Conservation (phyloP, 192 early-diverging fungal genomes). For the Podila epicladia region DNA sequence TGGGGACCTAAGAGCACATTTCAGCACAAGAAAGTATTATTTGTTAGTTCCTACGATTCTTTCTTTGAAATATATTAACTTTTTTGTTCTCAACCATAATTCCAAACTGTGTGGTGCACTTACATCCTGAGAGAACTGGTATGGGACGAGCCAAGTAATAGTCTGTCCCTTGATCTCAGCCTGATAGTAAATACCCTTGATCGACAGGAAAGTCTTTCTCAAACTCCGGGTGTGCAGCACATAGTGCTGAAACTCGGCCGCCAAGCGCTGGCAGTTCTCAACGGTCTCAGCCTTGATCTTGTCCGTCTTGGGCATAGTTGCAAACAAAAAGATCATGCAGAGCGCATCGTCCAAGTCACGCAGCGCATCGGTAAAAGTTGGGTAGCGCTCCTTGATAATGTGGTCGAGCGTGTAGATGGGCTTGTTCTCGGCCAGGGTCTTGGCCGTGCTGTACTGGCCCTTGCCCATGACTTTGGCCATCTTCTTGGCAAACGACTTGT, state of each 20-base stretch:
- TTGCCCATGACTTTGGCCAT: conserved; percentile 88
- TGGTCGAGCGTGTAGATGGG: conserved; percentile 94
- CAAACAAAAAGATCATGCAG: conserved; percentile 94
- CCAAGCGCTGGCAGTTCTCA: conserved; percentile 82
- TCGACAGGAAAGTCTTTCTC: conserved; percentile 92
- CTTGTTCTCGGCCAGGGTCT: conserved; percentile 76
- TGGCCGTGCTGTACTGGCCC: conserved; percentile 80
- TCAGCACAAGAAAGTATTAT: too few species aligned
- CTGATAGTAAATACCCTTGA: conserved; percentile 99
- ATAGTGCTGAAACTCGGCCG: conserved; percentile 96
- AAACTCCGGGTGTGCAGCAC: conserved; percentile 81
- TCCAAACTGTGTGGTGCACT: not conserved
- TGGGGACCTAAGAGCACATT: conserved; percentile 65
- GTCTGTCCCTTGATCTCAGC: conserved; percentile 95
- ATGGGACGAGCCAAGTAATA: conserved; percentile 96
- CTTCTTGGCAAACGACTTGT: conserved; percentile 89
- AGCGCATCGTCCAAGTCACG: conserved; percentile 98
- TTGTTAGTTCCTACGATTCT: too few species aligned
- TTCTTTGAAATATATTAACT: too few species aligned
- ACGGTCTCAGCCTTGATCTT: conserved; percentile 68
- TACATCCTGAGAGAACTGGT: conserved; percentile 92
- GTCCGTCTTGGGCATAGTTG: conserved; percentile 83
- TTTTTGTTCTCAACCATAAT: too few species aligned
- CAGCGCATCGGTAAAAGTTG: conserved; percentile 91
- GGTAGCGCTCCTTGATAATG: conserved; percentile 95